Conservation (phyloP, 805 yeast genomes). For the Starmerella floricola region DNA sequence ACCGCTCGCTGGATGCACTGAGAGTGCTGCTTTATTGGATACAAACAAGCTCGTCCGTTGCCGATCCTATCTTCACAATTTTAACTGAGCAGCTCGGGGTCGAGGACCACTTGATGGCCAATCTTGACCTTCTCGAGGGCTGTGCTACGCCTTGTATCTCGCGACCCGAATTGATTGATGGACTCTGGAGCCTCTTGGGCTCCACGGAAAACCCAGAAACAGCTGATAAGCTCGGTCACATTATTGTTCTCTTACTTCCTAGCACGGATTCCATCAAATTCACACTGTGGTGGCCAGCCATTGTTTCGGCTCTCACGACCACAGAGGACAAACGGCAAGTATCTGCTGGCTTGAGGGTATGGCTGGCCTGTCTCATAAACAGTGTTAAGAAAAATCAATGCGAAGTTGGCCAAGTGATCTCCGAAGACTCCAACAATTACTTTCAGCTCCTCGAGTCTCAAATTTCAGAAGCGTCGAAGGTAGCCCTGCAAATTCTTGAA, state of each 20-base stretch:
- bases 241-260: conserved; percentile 6
- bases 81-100: neutral
- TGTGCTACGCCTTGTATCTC: conserved; percentile 4
- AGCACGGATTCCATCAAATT: neutral
- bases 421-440: conserved; percentile 1
- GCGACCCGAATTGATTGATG: neutral
- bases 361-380: conserved; percentile 12
- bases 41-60: neutral
- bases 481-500: conserved; percentile 52
- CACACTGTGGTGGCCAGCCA: conserved; percentile 10
- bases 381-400: neutral
- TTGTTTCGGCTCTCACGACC: conserved; percentile 1
- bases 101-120: neutral
- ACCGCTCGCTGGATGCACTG: neutral
- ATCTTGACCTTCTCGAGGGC: conserved; percentile 4
- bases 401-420: neutral
- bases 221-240: conserved; percentile 9
- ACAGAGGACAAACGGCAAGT: conserved; percentile 6
- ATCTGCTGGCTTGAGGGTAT: conserved; percentile 11
- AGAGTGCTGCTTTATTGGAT: conserved; percentile 4
- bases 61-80: neutral
- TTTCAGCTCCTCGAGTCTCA: conserved; percentile 6
- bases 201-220: conserved; percentile 9
- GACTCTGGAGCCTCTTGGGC: conserved; percentile 7
- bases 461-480: conserved; percentile 32